Evolutionary conservation across 495 filamentous ascomycete genomes (phyloP).

Genomic region (Hypoxylon trugodes): DNA sequence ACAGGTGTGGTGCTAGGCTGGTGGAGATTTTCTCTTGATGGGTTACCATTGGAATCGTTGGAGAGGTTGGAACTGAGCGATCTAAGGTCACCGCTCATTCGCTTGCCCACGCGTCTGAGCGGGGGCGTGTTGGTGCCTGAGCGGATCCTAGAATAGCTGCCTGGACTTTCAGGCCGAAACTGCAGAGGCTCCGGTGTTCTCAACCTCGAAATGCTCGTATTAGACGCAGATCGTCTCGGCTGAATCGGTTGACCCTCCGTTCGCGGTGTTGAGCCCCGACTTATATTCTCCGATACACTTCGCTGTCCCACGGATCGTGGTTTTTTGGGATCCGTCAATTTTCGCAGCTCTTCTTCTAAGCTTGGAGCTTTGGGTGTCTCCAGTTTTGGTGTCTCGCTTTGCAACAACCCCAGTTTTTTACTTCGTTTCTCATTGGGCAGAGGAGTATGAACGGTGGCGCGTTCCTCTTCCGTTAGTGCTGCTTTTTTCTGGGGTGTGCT

Average conservation of each 20-base stretch:
- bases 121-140: conserved; percentile 63
- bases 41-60: conserved; percentile 22
- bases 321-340: conserved; percentile 30
- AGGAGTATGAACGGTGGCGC: conserved; percentile 25
- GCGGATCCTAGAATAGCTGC: no score
- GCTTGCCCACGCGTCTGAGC: conserved; percentile 75
- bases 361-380: conserved; percentile 27
- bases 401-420: conserved; percentile 36
- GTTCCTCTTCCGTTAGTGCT: conserved; percentile 15
- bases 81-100: conserved; percentile 81
- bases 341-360: conserved; percentile 14
- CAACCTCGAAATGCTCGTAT: conserved; percentile 61
- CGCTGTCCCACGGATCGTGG: conserved; percentile 34
- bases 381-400: conserved; percentile 38
- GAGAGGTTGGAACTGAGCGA: conserved; percentile 67
- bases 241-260: conserved; percentile 43
- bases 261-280: conserved; percentile 37
- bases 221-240: conserved; percentile 52
- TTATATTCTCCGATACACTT: conserved; percentile 47
- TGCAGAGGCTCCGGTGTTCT: conserved; percentile 66
- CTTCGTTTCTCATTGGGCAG: conserved; percentile 30
- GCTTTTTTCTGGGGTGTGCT: conserved; percentile 19
- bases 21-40: conserved; percentile 49
- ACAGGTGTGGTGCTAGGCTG: conserved; percentile 72
- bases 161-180: no score